Evolutionary conservation across 305 asterid genomes (phyloP).

Genomic region (Coffea humblotiana): DNA sequence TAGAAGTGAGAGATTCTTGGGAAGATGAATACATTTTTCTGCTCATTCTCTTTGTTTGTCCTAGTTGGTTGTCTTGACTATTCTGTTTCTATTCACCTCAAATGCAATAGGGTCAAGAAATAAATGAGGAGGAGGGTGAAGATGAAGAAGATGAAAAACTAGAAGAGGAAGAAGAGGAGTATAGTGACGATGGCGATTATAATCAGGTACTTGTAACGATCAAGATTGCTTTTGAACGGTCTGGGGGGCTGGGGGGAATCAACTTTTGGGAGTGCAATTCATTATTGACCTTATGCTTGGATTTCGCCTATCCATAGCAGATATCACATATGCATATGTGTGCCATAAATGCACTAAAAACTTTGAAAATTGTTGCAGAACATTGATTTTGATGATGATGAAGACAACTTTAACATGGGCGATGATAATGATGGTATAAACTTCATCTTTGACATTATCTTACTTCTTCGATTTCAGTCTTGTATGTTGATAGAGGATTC

Average conservation of each 20-base stretch:
- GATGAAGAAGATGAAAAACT: conserved; percentile 59
- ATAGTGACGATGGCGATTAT: too few relatives aligned
- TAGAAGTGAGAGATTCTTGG: not conserved
- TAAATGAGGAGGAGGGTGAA: conserved; percentile 47
- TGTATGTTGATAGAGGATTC: not conserved
- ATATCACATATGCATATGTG: not conserved
- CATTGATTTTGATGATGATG: conserved; percentile 67
- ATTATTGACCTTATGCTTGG: conserved; percentile 2
- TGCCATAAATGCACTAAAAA: conserved; percentile 16
- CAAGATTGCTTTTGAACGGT: too few relatives aligned
- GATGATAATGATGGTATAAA: conserved; percentile 55
- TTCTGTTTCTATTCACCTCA: conserved; percentile 1
- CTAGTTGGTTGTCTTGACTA: not conserved
- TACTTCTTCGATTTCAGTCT: not conserved
- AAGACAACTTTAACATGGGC: conserved; percentile 61
- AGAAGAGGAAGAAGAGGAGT: too few relatives aligned
- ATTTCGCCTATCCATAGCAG: not conserved
- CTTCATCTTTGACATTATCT: not conserved
- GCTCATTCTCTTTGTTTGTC: not conserved
- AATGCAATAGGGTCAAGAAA: conserved; percentile 45
- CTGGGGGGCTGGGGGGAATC: too few relatives aligned
- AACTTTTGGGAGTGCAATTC: too few relatives aligned
- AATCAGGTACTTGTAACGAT: too few relatives aligned
- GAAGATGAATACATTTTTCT: not conserved
- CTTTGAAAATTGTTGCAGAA: conserved; percentile 33